Evolutionary conservation across 306 rosid species (phyloP), one percentile per base, ranked within the genome.

Genomic region (Cucurbita ficifolia): DNA sequence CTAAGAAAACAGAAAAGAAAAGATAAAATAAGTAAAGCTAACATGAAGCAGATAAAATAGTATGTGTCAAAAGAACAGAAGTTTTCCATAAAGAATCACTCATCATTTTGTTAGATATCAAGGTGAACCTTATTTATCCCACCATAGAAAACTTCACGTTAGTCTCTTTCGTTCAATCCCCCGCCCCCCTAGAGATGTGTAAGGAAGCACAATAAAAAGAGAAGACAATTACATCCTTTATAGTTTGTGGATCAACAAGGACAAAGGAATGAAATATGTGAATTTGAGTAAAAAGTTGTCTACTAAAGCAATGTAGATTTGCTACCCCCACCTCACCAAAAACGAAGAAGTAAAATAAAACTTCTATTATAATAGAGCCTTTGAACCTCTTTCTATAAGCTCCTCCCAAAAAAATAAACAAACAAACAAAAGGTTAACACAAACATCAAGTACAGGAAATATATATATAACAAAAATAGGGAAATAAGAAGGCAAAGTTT

Each of bases 1-100:
- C 98, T 93, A 71, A 74, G 56, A 76, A 33, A 40, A 73, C 68
- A 18, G 49, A 72, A 48, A 79, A 76, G 33, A 39, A 56, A 64
- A 60, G 75, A 70, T 42, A 38, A 82, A 55, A 59, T 21, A 76
- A 60, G 59, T 75, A 61, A 79, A 71, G 46, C 68, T 59, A 39
- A 74, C 24, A 81, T 19, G 29, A 77, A 70, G 42, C 9, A 50
- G 24, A 70, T 7, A 29, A 24, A 43, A 48, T 43, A 16, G 40
- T 43, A 49, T 49, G 59, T 8, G 51, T 9, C 4, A 16, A 50
- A 70, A 29, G 5, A 16, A 14, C 29, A 70, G 18, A 11, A 65
- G 11, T 11, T 62, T 45, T 19, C 49, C 53, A 65, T 39, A 39
- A 19, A 65, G 49, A 43, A 65, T 40, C 71, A 11, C n/a, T 52